phyloP scores from a whole-genome alignment of 495 filamentous ascomycete species.

The Neurospora sp. region DNA sequence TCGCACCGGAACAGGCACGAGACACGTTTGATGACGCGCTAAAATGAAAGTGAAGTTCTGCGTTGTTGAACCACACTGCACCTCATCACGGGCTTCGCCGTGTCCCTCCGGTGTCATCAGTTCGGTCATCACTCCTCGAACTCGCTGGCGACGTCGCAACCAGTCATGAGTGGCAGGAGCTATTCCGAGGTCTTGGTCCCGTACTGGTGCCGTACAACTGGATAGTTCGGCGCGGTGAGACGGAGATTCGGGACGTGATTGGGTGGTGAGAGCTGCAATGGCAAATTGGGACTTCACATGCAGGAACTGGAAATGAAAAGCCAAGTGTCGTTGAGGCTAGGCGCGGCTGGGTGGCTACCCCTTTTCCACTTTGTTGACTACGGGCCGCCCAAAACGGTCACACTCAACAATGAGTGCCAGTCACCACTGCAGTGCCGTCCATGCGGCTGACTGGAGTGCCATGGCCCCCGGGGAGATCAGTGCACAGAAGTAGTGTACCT shows the following conservation, averaged over 20 bases:
- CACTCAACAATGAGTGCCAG: neutral
- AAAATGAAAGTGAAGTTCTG: neutral
- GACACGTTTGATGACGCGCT: neutral
- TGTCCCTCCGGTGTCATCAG: neutral
- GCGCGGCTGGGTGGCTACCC: conserved; percentile 8
- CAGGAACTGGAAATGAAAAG: conserved; percentile 22
- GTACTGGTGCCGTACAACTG: neutral
- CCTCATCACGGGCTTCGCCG: neutral
- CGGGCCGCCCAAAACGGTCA: neutral
- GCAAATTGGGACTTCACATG: conserved; percentile 18
- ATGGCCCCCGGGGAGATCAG: neutral
- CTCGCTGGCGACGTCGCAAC: neutral
- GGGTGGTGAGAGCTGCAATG: conserved; percentile 5
- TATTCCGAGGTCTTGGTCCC: conserved; percentile 6
- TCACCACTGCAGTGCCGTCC: neutral
- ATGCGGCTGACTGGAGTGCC: neutral
- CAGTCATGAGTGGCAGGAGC: neutral
- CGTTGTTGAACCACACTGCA: neutral
- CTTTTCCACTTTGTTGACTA: conserved; percentile 8
- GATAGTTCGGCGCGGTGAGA: neutral
- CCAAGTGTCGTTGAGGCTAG: conserved; percentile 5
- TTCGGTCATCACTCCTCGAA: neutral
- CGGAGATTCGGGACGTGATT: conserved; percentile 6
- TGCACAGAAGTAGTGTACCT: neutral
- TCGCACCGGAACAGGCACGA: neutral